Evolutionary conservation across 345 rosid species (phyloP).

Genomic region (Leavenworthia alabamica): DNA sequence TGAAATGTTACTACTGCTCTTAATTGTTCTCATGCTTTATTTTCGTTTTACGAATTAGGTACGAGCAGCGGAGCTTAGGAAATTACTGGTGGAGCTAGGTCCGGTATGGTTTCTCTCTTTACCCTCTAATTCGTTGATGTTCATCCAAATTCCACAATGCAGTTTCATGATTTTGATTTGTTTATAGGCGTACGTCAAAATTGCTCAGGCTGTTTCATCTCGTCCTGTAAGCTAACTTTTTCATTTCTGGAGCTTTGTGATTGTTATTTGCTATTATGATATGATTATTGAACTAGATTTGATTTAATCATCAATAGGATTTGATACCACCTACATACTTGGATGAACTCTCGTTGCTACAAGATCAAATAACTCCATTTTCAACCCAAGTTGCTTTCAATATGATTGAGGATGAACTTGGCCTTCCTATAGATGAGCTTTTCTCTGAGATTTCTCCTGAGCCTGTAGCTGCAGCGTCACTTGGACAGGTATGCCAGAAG

Average conservation of each 20-base stretch:
- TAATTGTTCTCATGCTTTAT: not conserved
- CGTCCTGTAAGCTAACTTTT: conserved; percentile 55
- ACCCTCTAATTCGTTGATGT: not conserved
- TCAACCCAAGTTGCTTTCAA: conserved; percentile 70
- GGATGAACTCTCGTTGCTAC: conserved; percentile 79
- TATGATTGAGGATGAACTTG: conserved; percentile 73
- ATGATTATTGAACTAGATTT: not conserved
- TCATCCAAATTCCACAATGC: not conserved
- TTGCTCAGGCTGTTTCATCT: conserved; percentile 94
- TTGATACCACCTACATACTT: conserved; percentile 79
- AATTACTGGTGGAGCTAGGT: conserved; percentile 73
- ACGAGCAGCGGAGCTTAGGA: conserved; percentile 87
- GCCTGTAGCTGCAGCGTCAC: conserved; percentile 91
- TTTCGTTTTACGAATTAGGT: conserved; percentile 38
- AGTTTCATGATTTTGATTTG: not conserved
- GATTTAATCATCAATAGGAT: conserved; percentile 42
- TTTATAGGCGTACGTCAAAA: conserved; percentile 77
- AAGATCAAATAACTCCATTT: conserved; percentile 90
- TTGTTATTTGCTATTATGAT: not conserved
- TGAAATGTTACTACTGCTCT: not conserved
- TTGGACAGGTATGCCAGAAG: conserved; percentile 60
- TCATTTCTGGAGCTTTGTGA: not conserved
- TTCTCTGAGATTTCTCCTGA: conserved; percentile 91
- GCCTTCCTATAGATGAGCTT: conserved; percentile 54
- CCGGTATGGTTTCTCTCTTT: conserved; percentile 50